phyloP scores from a whole-genome alignment of 2,329 filamentous ascomycete species.

The Mycosphaerelloides madeirae region DNA sequence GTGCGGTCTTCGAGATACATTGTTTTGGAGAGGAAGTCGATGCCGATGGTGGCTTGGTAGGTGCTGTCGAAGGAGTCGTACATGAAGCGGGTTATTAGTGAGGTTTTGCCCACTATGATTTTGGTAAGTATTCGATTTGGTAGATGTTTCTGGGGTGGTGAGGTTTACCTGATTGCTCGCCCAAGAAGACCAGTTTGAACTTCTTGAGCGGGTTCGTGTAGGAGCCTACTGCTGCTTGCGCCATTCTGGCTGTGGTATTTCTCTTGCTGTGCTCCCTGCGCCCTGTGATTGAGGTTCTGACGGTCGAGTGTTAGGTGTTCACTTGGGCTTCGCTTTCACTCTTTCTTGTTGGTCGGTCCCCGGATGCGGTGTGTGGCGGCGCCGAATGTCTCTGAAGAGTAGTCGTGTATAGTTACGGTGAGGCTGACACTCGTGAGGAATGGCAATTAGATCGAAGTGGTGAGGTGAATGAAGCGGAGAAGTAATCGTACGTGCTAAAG shows the following conservation, averaged over 20 bases:
- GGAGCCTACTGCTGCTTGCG: slow-evolving; percentile 66
- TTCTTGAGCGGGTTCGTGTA: slow-evolving; percentile 99
- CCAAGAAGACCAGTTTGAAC: slow-evolving; percentile 99
- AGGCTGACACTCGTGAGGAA: too few species aligned
- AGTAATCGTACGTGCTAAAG: too few species aligned
- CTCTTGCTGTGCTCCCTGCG: background rate
- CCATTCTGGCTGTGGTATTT: slow-evolving; percentile 56
- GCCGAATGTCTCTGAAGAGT: background rate
- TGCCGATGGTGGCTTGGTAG: slow-evolving; percentile 98
- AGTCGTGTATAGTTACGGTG: background rate
- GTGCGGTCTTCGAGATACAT: slow-evolving; percentile 99
- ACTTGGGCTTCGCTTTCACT: background rate
- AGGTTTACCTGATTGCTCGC: slow-evolving; percentile 87
- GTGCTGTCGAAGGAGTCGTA: slow-evolving; percentile 99
- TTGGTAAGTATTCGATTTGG: background rate
- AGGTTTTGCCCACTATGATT: slow-evolving; percentile 85
- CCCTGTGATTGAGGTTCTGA: background rate
- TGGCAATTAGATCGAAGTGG: too few species aligned
- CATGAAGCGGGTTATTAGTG: slow-evolving; percentile 98
- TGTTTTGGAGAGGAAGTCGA: slow-evolving; percentile 99
- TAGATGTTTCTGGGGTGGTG: slow-evolving; percentile 1
- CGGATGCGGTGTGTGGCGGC: slow-evolving; percentile 8
- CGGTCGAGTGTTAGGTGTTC: background rate
- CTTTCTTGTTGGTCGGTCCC: background rate
- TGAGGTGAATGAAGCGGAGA: too few species aligned